Evolutionary conservation across 768 basidiomycete genomes (phyloP).

Genomic region (Sporobolomyces phaffii): DNA sequence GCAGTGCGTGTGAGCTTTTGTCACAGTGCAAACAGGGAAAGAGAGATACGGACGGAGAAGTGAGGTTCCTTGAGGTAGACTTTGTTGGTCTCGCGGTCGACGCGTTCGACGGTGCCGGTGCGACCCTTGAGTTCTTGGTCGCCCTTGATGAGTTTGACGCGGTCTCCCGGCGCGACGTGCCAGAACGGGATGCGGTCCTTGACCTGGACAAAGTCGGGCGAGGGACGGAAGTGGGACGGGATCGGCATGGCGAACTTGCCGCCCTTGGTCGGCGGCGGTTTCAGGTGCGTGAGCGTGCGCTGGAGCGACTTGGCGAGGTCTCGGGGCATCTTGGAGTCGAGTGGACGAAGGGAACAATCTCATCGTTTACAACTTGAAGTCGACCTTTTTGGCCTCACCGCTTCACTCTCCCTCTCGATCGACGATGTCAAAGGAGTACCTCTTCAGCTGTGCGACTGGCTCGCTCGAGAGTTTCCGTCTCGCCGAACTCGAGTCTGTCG

Average conservation of each 20-base stretch:
- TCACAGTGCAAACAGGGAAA: neutral
- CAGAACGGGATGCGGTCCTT: conserved; percentile 42
- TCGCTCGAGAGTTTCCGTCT: conserved; percentile 33
- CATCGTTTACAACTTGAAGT: neutral
- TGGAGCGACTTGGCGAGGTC: conserved; percentile 29
- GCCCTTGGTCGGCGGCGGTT: conserved; percentile 26
- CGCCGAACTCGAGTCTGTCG: conserved; percentile 30
- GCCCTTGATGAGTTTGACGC: conserved; percentile 38
- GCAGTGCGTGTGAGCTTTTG: neutral
- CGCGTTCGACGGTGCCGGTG: conserved; percentile 32
- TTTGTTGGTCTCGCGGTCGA: conserved; percentile 38
- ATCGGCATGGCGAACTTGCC: conserved; percentile 36
- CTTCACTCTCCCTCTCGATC: neutral
- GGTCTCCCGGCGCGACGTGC: conserved; percentile 39
- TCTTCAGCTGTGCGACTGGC: conserved; percentile 2
- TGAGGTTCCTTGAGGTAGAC: conserved; percentile 36
- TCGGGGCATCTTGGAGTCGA: conserved; percentile 2
- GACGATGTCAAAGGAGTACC: neutral
- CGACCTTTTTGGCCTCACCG: neutral
- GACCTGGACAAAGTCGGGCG: conserved; percentile 36
- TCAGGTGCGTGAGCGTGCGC: conserved; percentile 34
- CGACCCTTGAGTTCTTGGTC: conserved; percentile 29
- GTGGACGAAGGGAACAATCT: neutral
- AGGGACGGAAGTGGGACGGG: conserved; percentile 35
- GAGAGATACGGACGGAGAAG: conserved; percentile 24